Evolutionary conservation across 139 green algal genomes (phyloP).

Genomic region (Auxenochlorella pyrenoidosa): DNA sequence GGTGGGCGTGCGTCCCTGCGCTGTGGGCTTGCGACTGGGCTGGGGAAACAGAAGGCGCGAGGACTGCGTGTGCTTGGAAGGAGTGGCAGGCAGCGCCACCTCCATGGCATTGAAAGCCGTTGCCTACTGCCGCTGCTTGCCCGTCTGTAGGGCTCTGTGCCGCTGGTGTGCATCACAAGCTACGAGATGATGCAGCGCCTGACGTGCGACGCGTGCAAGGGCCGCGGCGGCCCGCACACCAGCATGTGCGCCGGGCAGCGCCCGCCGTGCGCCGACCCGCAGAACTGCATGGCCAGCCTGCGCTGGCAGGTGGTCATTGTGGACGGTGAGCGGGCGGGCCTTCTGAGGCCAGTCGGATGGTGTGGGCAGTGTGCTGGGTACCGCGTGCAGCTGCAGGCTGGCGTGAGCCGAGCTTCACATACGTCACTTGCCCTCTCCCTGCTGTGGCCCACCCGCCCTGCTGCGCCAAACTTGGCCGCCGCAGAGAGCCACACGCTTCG

Average conservation of each 20-base stretch:
- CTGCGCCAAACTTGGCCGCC: too few species aligned
- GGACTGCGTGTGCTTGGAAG: too few species aligned
- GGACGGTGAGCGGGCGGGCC: slow-evolving; percentile 78
- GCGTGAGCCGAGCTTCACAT: too few species aligned
- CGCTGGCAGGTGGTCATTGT: slow-evolving; percentile 63
- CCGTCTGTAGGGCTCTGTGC: slow-evolving; percentile 3
- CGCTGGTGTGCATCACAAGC: slow-evolving; percentile 68
- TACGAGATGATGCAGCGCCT: slow-evolving; percentile 92
- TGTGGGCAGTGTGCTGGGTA: too few species aligned
- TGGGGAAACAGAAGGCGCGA: too few species aligned
- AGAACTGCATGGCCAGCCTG: slow-evolving; percentile 79
- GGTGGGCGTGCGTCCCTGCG: not conserved
- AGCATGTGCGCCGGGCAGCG: not conserved
- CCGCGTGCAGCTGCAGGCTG: too few species aligned
- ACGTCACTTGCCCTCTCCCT: too few species aligned
- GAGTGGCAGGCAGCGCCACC: too few species aligned
- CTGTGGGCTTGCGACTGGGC: too few species aligned
- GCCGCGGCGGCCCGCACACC: not conserved
- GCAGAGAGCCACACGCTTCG: slow-evolving; percentile 62
- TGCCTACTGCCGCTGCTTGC: too few species aligned
- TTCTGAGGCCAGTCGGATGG: not conserved
- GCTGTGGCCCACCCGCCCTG: too few species aligned
- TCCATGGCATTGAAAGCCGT: too few species aligned
- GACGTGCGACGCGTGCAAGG: slow-evolving; percentile 72
- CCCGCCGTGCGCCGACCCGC: slow-evolving; percentile 26